Evolutionary conservation across 139 green algal genomes (phyloP).

Genomic region (Zygnema cylindricum): DNA sequence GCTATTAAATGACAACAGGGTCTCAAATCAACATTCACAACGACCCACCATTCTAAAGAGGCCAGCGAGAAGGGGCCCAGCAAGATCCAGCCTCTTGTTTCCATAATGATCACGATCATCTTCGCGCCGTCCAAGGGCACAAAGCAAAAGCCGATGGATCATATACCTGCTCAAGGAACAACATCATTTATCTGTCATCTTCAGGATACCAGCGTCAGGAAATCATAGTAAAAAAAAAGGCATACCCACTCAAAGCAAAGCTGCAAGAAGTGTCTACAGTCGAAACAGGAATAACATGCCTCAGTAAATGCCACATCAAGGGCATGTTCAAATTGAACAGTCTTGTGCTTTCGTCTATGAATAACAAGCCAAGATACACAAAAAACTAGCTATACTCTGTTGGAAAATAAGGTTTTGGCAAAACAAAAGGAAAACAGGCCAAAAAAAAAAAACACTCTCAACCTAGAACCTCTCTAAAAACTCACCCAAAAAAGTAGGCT

Average conservation of each 20-base stretch:
- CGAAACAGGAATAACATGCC: too few relatives aligned
- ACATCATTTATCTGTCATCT: too few relatives aligned
- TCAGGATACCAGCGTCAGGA: too few relatives aligned
- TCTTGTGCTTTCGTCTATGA: neutral
- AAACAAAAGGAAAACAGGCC: neutral
- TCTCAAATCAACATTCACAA: slow-evolving; percentile 5
- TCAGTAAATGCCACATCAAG: too few relatives aligned
- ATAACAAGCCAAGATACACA: neutral
- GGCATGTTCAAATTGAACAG: too few relatives aligned
- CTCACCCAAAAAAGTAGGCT: slow-evolving; percentile 59
- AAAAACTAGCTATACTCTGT: neutral
- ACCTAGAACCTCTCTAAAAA: too few relatives aligned
- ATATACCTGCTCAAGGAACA: slow-evolving; percentile 71
- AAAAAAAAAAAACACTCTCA: too few relatives aligned
- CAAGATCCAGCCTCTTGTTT: slow-evolving; percentile 94
- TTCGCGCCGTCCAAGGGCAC: slow-evolving; percentile 63
- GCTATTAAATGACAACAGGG: neutral
- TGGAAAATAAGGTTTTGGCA: neutral
- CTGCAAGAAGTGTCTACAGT: too few relatives aligned
- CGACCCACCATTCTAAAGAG: slow-evolving; percentile 73
- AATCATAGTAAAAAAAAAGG: too few relatives aligned
- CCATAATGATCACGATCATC: slow-evolving; percentile 98
- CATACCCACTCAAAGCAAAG: too few relatives aligned
- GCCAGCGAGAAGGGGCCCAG: slow-evolving; percentile 63
- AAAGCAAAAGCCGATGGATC: slow-evolving; percentile 67